phyloP scores from a whole-genome alignment of 176 grass and related monocot species.

The Oryza coarctata region DNA sequence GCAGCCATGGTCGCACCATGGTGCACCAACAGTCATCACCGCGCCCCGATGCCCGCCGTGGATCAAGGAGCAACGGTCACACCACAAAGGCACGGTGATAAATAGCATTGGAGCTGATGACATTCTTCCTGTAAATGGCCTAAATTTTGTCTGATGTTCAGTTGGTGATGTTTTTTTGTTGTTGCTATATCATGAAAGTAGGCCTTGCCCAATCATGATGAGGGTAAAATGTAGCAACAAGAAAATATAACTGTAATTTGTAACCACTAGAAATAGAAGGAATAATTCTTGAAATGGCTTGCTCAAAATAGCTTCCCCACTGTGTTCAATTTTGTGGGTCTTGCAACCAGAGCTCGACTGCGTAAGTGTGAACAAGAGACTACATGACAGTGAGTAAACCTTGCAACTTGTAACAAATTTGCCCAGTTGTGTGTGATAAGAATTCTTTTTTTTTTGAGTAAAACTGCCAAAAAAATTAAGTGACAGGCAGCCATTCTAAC shows the following conservation, averaged over 20 bases:
- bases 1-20: constrained; percentile 18
- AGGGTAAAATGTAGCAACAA: constrained; percentile 34
- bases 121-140: constrained; percentile 48
- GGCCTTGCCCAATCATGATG: constrained; percentile 20
- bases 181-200: neutral
- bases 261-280: constrained; percentile 26
- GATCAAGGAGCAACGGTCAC: constrained; percentile 13
- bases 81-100: constrained; percentile 19
- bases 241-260: constrained; percentile 16
- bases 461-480: neutral
- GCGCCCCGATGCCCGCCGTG: constrained; percentile 21
- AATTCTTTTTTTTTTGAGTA: neutral
- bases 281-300: constrained; percentile 37
- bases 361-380: neutral
- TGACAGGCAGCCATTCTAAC: neutral
- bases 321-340: neutral
- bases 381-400: neutral
- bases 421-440: neutral
- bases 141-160: constrained; percentile 38
- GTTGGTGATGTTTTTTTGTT: neutral
- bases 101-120: neutral
- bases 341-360: neutral
- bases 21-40: constrained; percentile 29
- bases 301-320: neutral
- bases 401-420: neutral